These are phyloP conservation scores for Emmonsia crescens DNA, from an alignment of 2,329 filamentous ascomycete species.

Conservation along the genomic window DNA sequence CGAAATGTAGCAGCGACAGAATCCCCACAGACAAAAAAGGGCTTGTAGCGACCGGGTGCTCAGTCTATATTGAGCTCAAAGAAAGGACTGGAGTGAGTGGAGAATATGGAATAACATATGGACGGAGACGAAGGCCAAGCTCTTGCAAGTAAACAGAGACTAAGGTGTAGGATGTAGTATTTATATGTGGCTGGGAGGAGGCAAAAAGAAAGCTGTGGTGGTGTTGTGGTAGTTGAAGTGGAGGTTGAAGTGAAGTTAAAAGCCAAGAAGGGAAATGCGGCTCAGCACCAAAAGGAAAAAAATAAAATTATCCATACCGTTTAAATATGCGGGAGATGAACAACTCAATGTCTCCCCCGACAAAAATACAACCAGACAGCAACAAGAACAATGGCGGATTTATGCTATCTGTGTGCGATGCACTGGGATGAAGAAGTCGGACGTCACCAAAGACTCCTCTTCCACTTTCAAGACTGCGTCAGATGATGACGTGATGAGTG, in stretches of 20 bases:
- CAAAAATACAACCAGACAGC: conserved; percentile 35
- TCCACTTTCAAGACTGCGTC: not conserved
- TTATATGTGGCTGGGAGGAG: conserved; percentile 1
- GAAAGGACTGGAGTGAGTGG: not conserved
- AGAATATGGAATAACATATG: not conserved
- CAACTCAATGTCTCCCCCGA: conserved; percentile 95
- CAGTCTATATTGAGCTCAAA: not conserved
- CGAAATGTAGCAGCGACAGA: not conserved
- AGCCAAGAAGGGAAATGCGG: not conserved
- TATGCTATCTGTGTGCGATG: not conserved
- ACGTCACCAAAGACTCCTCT: not conserved
- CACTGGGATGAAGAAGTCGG: not conserved
- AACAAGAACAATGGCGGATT: not conserved
- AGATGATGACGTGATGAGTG: not conserved
- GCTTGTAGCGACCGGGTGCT: not conserved
- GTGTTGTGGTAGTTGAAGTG: not conserved
- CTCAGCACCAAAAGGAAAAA: not conserved
- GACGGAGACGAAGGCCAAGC: not conserved
- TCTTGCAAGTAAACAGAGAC: not conserved
- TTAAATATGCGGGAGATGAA: conserved; percentile 65
- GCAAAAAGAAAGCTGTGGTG: not conserved
- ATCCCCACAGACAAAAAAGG: not conserved
- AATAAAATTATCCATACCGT: conserved; percentile 6
- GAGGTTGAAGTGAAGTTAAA: not conserved
- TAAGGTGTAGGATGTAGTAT: not conserved